phyloP scores from a whole-genome alignment of 495 filamentous ascomycete species.

The Talaromyces adpressus region DNA sequence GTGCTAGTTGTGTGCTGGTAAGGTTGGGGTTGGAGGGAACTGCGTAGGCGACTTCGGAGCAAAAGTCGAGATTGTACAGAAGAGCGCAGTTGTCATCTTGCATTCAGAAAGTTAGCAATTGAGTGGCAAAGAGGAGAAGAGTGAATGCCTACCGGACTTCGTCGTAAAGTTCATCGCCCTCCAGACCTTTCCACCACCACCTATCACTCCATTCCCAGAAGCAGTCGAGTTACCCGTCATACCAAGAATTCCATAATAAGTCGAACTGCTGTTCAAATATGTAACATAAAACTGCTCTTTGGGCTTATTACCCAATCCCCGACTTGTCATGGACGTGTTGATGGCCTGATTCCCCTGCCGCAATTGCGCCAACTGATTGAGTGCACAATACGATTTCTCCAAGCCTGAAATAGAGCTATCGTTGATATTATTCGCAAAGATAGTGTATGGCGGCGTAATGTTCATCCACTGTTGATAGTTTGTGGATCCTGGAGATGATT shows the following conservation, averaged over 20 bases:
- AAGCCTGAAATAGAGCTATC: conserved; percentile 57
- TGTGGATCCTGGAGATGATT: conserved; percentile 28
- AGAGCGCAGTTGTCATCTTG: conserved; percentile 73
- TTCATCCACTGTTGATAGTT: conserved; percentile 49
- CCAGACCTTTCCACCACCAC: conserved; percentile 69
- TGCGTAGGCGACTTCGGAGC: conserved; percentile 78
- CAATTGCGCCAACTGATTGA: conserved; percentile 56
- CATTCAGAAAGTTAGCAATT: conserved; percentile 14
- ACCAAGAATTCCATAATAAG: conserved; percentile 66
- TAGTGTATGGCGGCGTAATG: conserved; percentile 55
- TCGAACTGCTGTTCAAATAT: conserved; percentile 60
- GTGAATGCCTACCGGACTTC: conserved; percentile 55
- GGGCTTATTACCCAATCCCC: conserved; percentile 53
- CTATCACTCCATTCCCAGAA: conserved; percentile 40
- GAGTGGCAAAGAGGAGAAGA: neutral
- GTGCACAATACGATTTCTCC: conserved; percentile 65
- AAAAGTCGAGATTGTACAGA: conserved; percentile 77
- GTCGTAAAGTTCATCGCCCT: conserved; percentile 61
- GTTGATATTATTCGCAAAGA: conserved; percentile 69
- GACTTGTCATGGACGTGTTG: conserved; percentile 58
- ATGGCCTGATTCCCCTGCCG: conserved; percentile 45
- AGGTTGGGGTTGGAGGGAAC: conserved; percentile 67
- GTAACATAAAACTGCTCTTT: conserved; percentile 82
- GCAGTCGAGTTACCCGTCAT: conserved; percentile 48
- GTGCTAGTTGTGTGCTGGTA: conserved; percentile 40